Evolutionary conservation across 2,329 filamentous ascomycete genomes (phyloP).

Genomic region (Periconia sp.): DNA sequence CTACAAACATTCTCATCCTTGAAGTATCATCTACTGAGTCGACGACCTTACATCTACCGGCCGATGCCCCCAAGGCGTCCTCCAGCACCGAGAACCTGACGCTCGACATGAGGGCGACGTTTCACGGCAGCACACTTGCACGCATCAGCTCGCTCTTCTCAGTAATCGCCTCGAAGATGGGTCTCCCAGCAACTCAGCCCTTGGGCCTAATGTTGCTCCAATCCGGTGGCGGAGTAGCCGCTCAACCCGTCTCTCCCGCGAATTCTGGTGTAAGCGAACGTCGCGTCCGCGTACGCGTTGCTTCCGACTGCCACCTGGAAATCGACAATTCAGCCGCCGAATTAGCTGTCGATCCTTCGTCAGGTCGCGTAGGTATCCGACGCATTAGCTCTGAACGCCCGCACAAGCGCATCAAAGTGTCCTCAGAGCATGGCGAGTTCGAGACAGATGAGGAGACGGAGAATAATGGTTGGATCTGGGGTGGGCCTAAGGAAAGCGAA

Average conservation of each 20-base stretch:
- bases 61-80: slow-evolving; percentile 13
- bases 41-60: slow-evolving; percentile 36
- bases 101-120: slow-evolving; percentile 65
- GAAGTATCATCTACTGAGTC: slow-evolving; percentile 66
- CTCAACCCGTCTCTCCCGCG: slow-evolving; percentile 69
- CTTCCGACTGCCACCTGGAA: slow-evolving; percentile 28
- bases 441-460: slow-evolving; percentile 6
- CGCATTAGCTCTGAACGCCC: slow-evolving; percentile 1
- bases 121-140: slow-evolving; percentile 73
- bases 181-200: slow-evolving; percentile 64
- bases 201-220: slow-evolving; percentile 71
- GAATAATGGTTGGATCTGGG: slow-evolving; percentile 25
- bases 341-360: slow-evolving; percentile 18
- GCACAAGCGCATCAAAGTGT: slow-evolving; percentile 19
- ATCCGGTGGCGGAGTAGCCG: slow-evolving; percentile 62
- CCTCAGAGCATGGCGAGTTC: slow-evolving; percentile 42
- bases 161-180: slow-evolving; percentile 81
- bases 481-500: slow-evolving; percentile 13
- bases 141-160: slow-evolving; percentile 77
- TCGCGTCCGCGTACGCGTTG: slow-evolving; percentile 57
- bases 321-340: slow-evolving; percentile 30
- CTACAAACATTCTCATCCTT: slow-evolving; percentile 71
- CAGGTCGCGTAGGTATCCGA: slow-evolving; percentile 24
- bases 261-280: slow-evolving; percentile 74
- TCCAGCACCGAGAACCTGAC: slow-evolving; percentile 33